Base-by-base conservation (phyloP, 2,329 filamentous ascomycete genomes). In the Paecilomyces formosus region DNA sequence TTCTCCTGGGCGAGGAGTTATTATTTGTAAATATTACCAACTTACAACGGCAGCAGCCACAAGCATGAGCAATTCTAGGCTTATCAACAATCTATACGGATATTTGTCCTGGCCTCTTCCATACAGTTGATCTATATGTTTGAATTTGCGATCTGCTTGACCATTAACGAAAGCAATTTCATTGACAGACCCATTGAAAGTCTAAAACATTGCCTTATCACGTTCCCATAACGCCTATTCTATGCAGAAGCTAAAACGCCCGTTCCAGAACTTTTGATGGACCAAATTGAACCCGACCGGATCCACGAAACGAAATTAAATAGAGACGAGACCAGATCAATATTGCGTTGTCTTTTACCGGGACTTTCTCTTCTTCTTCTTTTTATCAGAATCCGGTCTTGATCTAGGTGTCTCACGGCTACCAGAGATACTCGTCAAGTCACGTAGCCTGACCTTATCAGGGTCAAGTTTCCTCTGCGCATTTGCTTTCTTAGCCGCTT, bases 381-480 rank as follows among this genome's bases (percentile, higher is more conserved):
- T 52, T 8, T 28, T 28, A n/a, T 28, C 50, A 52, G 5, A 24
- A 24, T 52, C 22, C 15, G 15, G 21, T 28, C 50, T 52, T 52
- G 13, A n/a, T 15, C 26, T 28, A 4, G n/a, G 18, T 5, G 13
- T 26, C 6, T 52, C 50, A 11, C 50, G 22, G 3, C 50, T 56
- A 13, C 71, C 71, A 26, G 71, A 74, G 30, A 74, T 72, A 58
- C 68, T 70, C n/a, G 65, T 68, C 15, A 72, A 54, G 3, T 66
- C 24, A 2, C 61, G 63, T 8, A 71, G 30, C 8, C 61, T 65
- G 35, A 65, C 60, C 3, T 53, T 49, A 24, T 56, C 39, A n/a
- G 58, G 51, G 39, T 56, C 54, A 13, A 55, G 30, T 55, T 61
- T 62, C 50, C 55, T 58, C 55, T 66, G 64, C 28, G 39, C 56